Percentiles rank a stretch among this genome's conserved stretches.
Conservation (phyloP, 129 eudicot genomes). For the Saposhnikovia divaricata region DNA sequence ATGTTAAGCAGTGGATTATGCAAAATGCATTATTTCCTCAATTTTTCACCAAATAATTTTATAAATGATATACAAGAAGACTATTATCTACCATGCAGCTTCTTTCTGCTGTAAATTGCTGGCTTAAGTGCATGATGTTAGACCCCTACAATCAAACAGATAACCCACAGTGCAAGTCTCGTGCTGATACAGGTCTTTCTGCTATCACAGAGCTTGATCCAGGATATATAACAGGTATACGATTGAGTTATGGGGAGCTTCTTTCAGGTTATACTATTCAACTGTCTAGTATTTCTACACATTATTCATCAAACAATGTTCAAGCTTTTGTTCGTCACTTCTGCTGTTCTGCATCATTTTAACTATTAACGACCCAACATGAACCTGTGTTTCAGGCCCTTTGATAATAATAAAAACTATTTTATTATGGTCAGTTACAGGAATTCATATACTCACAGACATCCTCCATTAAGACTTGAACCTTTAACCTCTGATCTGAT, state of each 20-base stretch:
- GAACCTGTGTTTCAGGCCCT: not conserved
- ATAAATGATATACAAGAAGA: not conserved
- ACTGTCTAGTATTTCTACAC: not conserved
- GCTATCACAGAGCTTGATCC: slow-evolving; percentile 98
- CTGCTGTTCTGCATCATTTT: not conserved
- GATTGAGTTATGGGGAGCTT: not conserved
- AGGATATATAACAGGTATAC: slow-evolving; percentile 80
- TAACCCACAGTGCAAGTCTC: slow-evolving; percentile 82
- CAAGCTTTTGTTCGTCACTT: not conserved
- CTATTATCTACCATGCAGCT: slow-evolving; percentile 56
- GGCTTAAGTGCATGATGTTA: slow-evolving; percentile 90
- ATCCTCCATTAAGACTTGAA: not conserved
- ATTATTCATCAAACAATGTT: not conserved
- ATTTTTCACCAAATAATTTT: not conserved
- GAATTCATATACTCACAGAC: not conserved
- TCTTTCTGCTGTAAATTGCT: slow-evolving; percentile 94
- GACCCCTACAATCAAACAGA: slow-evolving; percentile 98
- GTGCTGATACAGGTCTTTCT: slow-evolving; percentile 97
- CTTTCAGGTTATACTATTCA: not conserved
- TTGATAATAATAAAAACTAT: not conserved
- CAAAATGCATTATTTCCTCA: not conserved
- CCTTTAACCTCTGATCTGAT: not conserved
- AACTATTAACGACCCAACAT: not conserved
- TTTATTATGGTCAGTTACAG: too few species aligned
- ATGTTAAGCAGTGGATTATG: not conserved